These are phyloP conservation scores for Backusella circina DNA, from an alignment of 192 early-diverging fungal species.

Conservation along the genomic window DNA sequence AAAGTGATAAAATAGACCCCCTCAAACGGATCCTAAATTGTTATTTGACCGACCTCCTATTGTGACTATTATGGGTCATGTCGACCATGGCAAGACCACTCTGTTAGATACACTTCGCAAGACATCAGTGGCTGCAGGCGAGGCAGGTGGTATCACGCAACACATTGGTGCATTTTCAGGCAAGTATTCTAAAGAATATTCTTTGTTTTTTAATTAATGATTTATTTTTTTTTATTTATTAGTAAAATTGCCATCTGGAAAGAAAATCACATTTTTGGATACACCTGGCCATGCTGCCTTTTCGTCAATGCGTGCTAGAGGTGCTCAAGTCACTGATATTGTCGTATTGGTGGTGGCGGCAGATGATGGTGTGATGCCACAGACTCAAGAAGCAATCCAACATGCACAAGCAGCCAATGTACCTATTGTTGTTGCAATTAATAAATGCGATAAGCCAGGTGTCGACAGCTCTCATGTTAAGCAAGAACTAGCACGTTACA, in stretches of 20 bases:
- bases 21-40: constrained; percentile 69
- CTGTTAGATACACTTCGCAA: constrained; percentile 88
- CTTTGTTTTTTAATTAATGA: not conserved
- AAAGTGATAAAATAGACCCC: constrained; percentile 35
- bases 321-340: constrained; percentile 92
- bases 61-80: constrained; percentile 98
- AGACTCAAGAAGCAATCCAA: constrained; percentile 93
- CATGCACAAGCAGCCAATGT: constrained; percentile 83
- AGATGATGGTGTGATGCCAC: constrained; percentile 98
- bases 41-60: constrained; percentile 83
- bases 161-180: constrained; percentile 97
- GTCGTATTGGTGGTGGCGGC: constrained; percentile 96
- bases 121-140: constrained; percentile 87
- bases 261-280: constrained; percentile 91
- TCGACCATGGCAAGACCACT: constrained; percentile 97
- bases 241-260: constrained; percentile 61
- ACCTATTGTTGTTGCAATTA: constrained; percentile 94
- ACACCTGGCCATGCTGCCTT: constrained; percentile 98
- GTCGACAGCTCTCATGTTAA: constrained; percentile 57
- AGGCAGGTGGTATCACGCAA: constrained; percentile 97
- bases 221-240: not conserved
- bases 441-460: constrained; percentile 95
- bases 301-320: constrained; percentile 90
- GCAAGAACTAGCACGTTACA: constrained; percentile 70
- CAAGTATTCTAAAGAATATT: not conserved